A percentile compares a stretch with the other conserved stretches of the same genome.
Conservation (phyloP, 1,139 yeast species). For the Nakaseomyces uthaithaninus region DNA sequence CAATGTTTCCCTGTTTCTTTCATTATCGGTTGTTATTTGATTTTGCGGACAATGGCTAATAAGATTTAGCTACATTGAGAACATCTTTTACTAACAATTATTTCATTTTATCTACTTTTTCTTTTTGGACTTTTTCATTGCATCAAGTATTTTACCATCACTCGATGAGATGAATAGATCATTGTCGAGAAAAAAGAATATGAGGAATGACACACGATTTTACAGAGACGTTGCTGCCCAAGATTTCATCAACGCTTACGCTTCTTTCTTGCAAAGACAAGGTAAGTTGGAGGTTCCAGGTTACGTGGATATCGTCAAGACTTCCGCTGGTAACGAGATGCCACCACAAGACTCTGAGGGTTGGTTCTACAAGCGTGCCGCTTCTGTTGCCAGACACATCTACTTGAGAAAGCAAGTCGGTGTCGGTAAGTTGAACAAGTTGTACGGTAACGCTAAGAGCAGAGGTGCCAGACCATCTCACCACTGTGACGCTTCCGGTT, state of each 20-base stretch:
- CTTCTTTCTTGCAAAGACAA: constrained; percentile 99
- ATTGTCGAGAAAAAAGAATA: not conserved
- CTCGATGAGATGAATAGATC: not conserved
- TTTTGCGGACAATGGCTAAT: too few species aligned
- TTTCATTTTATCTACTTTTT: too few species aligned
- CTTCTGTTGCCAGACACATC: constrained; percentile 99
- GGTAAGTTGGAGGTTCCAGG: constrained; percentile 99
- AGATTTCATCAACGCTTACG: constrained; percentile 98
- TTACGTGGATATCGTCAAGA: constrained; percentile 99
- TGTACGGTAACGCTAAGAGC: constrained; percentile 99
- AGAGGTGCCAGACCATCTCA: constrained; percentile 99
- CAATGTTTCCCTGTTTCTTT: too few species aligned
- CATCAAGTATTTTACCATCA: too few species aligned
- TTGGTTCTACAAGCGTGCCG: constrained; percentile 99
- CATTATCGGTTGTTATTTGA: too few species aligned
- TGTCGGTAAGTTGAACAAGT: constrained; percentile 97
- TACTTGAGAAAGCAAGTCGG: constrained; percentile 99
- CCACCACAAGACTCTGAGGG: constrained; percentile 99
- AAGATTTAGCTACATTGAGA: too few species aligned
- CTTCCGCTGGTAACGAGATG: constrained; percentile 97
- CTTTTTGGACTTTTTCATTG: too few species aligned
- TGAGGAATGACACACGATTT: not conserved
- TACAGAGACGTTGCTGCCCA: constrained; percentile 99
- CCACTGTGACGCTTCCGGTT: constrained; percentile 99
- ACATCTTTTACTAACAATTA: too few species aligned